These are phyloP conservation scores for Zarea fungicola DNA, from an alignment of 2,329 filamentous ascomycete genomes.

Conservation along the genomic window DNA sequence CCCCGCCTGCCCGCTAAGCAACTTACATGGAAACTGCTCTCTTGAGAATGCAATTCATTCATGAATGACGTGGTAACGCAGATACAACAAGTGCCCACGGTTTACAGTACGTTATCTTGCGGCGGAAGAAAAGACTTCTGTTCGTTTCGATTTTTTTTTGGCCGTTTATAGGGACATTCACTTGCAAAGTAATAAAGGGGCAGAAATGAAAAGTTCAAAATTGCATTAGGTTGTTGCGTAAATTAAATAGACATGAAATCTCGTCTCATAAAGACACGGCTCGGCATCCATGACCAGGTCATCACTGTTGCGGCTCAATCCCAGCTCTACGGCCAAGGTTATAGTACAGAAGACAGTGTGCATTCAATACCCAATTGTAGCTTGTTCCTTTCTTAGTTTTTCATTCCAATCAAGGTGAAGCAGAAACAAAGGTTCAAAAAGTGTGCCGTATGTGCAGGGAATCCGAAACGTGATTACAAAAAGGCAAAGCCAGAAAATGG, in stretches of 20 bases:
- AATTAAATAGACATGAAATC: slow-evolving; percentile 7
- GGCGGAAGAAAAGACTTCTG: too few species aligned
- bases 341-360: too few species aligned
- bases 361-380: neutral
- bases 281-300: neutral
- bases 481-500: neutral
- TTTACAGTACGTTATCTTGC: neutral
- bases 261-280: slow-evolving; percentile 9
- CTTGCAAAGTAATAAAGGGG: neutral
- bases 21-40: too few species aligned
- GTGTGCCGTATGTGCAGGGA: neutral
- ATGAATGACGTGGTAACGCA: too few species aligned
- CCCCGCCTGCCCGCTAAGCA: too few species aligned
- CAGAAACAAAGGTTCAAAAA: neutral
- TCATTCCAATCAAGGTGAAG: too few species aligned
- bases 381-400: neutral
- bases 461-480: neutral
- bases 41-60: too few species aligned
- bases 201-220: neutral
- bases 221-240: slow-evolving; percentile 1
- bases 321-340: too few species aligned
- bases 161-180: too few species aligned
- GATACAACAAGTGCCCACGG: too few species aligned
- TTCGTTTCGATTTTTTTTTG: too few species aligned
- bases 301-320: too few species aligned